phyloP scores from a whole-genome alignment of 805 yeast species.

The Saccharomycopsis sp. region DNA sequence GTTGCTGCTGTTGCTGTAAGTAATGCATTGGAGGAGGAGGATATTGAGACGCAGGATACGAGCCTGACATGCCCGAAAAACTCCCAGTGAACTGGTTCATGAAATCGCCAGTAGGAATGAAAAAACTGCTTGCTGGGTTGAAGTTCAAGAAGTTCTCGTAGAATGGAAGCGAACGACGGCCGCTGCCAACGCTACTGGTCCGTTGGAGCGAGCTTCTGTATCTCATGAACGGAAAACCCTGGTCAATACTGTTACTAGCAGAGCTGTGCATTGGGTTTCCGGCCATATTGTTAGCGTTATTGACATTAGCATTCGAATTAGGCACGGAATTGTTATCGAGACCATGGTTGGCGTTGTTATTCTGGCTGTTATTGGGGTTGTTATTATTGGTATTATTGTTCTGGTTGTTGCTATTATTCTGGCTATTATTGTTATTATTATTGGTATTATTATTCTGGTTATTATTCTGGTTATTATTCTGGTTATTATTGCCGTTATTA shows the following conservation, averaged over 20 bases:
- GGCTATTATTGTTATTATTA: not conserved
- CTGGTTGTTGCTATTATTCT: not conserved
- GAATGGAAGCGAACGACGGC: constrained; percentile 15
- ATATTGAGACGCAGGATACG: constrained; percentile 3
- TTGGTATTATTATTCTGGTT: not conserved
- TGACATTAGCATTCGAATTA: not conserved
- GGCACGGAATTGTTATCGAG: not conserved
- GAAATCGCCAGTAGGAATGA: constrained; percentile 5
- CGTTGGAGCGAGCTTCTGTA: constrained; percentile 9
- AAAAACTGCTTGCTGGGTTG: constrained; percentile 6
- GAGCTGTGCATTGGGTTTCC: not conserved
- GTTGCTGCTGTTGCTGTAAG: constrained; percentile 24
- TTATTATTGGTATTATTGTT: not conserved
- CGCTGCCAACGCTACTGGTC: constrained; percentile 11
- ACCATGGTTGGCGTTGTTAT: not conserved
- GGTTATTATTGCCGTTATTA: not conserved
- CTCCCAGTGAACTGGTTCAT: constrained; percentile 4
- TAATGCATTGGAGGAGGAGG: constrained; percentile 15
- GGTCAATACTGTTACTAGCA: not conserved
- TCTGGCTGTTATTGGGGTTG: not conserved
- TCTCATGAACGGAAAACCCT: constrained; percentile 4
- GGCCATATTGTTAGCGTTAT: not conserved
- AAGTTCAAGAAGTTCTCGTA: constrained; percentile 11
- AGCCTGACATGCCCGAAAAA: constrained; percentile 1
- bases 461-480: not conserved